These are phyloP conservation scores for Casuarina equisetifolia DNA, from an alignment of 306 rosid genomes.

Conservation along the genomic window DNA sequence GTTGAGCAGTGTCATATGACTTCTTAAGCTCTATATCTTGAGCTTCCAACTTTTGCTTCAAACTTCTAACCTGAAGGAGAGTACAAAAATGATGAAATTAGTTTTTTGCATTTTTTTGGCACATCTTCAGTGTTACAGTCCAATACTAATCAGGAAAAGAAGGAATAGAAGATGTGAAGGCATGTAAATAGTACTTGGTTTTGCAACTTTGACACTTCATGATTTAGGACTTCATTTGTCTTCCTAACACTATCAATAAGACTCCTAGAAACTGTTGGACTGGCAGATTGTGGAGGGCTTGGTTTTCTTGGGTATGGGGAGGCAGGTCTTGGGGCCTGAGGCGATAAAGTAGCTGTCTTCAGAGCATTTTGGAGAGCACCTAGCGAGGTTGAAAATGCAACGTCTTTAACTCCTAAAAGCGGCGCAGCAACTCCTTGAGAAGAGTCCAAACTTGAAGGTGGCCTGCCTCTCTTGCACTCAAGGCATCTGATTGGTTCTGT, in stretches of 20 bases:
- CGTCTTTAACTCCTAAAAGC: slow-evolving; percentile 61
- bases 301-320: slow-evolving; percentile 72
- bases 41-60: slow-evolving; percentile 56
- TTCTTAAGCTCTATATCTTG: slow-evolving; percentile 63
- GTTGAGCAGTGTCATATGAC: slow-evolving; percentile 47
- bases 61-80: slow-evolving; percentile 52
- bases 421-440: slow-evolving; percentile 17
- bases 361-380: slow-evolving; percentile 54
- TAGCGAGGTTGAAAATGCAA: slow-evolving; percentile 69
- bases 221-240: slow-evolving; percentile 60
- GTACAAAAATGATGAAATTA: slow-evolving; percentile 23
- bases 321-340: slow-evolving; percentile 49
- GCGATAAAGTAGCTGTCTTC: slow-evolving; percentile 40
- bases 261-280: slow-evolving; percentile 79
- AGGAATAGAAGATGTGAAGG: slow-evolving; percentile 5
- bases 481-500: slow-evolving; percentile 60
- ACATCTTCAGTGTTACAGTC: neutral
- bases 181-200: slow-evolving; percentile 50
- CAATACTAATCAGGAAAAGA: slow-evolving; percentile 11
- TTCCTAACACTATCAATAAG: slow-evolving; percentile 76
- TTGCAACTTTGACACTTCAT: slow-evolving; percentile 70
- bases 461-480: slow-evolving; percentile 50
- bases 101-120: neutral
- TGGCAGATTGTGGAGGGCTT: slow-evolving; percentile 72
- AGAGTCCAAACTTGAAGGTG: slow-evolving; percentile 41